Percentiles rank a stretch among this genome's conserved stretches.
These are phyloP conservation scores for Dendrothele bispora DNA, from an alignment of 768 basidiomycete species.

Conservation along the genomic window DNA sequence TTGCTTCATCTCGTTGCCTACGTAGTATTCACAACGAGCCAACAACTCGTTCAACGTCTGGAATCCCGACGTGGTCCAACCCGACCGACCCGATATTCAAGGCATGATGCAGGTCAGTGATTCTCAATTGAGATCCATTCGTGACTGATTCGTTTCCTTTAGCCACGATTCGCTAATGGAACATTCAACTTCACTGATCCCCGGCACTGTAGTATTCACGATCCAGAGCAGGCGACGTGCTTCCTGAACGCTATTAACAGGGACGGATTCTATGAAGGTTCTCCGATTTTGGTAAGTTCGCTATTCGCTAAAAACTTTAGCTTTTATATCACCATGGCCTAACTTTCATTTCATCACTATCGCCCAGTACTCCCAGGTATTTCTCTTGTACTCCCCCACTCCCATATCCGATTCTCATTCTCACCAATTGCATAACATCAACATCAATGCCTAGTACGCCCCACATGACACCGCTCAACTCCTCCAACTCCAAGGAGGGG, in stretches of 20 bases:
- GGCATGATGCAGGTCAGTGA: conserved; percentile 61
- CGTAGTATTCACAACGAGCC: conserved; percentile 52
- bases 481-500: conserved; percentile 61
- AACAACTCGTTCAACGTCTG: conserved; percentile 62
- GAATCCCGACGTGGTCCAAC: conserved; percentile 56
- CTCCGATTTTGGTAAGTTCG: conserved; percentile 52
- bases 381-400: neutral
- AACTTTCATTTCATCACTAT: neutral
- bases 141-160: neutral
- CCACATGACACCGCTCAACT: conserved; percentile 67
- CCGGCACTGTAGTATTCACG: conserved; percentile 64
- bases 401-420: neutral
- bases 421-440: neutral
- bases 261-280: conserved; percentile 68
- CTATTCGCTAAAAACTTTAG: neutral
- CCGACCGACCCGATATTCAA: conserved; percentile 41
- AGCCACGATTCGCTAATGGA: conserved; percentile 59
- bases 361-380: conserved; percentile 56
- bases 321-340: no score
- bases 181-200: conserved; percentile 67
- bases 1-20: neutral
- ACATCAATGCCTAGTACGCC: conserved; percentile 42
- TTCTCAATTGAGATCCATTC: neutral
- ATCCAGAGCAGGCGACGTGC: conserved; percentile 56
- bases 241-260: conserved; percentile 54